Percentiles rank a stretch among this genome's conserved stretches.
phyloP scores from a whole-genome alignment of 129 eudicot species.

The Smallanthus sonchifolius region DNA sequence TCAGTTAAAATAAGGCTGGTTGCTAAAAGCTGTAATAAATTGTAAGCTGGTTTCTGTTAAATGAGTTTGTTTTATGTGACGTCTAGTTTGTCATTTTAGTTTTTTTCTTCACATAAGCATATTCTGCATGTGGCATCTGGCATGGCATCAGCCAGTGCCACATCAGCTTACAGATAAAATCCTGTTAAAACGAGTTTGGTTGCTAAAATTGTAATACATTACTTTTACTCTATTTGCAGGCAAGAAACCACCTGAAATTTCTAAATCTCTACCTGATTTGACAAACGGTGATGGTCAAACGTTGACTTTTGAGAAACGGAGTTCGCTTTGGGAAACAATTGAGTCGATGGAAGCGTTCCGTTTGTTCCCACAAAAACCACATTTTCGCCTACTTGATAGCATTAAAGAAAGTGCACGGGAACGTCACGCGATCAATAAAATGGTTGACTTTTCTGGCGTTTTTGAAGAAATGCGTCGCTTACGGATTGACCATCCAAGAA shows the following conservation, averaged over 20 bases:
- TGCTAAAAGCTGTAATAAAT: background rate
- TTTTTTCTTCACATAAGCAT: background rate
- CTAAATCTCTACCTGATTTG: background rate
- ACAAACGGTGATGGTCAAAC: constrained; percentile 12
- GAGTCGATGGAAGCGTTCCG: constrained; percentile 66
- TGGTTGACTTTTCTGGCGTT: constrained; percentile 58
- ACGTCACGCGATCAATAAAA: constrained; percentile 65
- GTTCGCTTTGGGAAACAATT: constrained; percentile 50
- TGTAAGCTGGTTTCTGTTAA: background rate
- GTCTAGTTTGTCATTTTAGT: background rate
- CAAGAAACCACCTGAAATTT: constrained; percentile 2
- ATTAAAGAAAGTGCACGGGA: constrained; percentile 52
- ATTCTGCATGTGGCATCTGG: background rate
- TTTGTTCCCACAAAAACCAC: constrained; percentile 71
- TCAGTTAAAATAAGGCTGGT: background rate
- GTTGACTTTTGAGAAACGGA: constrained; percentile 58
- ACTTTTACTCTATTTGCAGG: background rate
- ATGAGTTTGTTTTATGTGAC: background rate
- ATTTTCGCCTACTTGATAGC: constrained; percentile 49
- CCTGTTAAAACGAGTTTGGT: background rate
- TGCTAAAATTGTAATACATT: background rate
- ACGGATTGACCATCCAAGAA: constrained; percentile 34
- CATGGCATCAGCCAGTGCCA: background rate
- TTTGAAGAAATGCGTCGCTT: constrained; percentile 43
- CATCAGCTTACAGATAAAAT: background rate